Evolutionary conservation across 192 early-diverging fungal species (phyloP).

Genomic region (Geranomyces variabilis): DNA sequence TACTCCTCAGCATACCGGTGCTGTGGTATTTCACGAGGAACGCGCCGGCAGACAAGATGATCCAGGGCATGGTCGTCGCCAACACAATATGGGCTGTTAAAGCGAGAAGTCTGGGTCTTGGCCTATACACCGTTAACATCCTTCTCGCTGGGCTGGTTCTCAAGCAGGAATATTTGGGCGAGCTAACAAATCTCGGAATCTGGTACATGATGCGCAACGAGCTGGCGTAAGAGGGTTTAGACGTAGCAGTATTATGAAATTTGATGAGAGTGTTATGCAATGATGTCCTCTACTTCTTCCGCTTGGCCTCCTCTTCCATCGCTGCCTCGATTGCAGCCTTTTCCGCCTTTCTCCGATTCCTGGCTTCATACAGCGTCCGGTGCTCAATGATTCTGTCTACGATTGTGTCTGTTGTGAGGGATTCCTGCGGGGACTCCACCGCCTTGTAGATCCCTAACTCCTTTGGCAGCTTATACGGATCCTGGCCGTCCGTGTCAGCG

Average conservation of each 20-base stretch:
- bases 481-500: constrained; percentile 71
- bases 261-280: too few relatives aligned
- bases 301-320: constrained; percentile 39
- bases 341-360: constrained; percentile 55
- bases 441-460: constrained; percentile 75
- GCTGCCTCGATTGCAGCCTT: constrained; percentile 48
- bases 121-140: constrained; percentile 13
- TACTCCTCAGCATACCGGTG: background rate
- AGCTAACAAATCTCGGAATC: constrained; percentile 3
- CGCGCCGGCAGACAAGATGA: background rate
- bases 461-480: constrained; percentile 88
- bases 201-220: constrained; percentile 21
- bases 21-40: background rate
- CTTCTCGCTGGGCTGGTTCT: background rate
- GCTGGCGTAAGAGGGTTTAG: background rate
- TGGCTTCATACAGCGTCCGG: constrained; percentile 68
- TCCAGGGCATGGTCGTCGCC: background rate
- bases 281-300: background rate
- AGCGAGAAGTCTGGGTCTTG: background rate
- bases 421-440: constrained; percentile 75
- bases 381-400: constrained; percentile 89
- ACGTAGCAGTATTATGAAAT: too few relatives aligned
- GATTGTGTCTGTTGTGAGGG: constrained; percentile 83
- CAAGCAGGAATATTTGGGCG: constrained; percentile 1
- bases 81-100: constrained; percentile 11